Conservation (phyloP, 2,329 filamentous ascomycete species). For the Cercospora janseana region DNA sequence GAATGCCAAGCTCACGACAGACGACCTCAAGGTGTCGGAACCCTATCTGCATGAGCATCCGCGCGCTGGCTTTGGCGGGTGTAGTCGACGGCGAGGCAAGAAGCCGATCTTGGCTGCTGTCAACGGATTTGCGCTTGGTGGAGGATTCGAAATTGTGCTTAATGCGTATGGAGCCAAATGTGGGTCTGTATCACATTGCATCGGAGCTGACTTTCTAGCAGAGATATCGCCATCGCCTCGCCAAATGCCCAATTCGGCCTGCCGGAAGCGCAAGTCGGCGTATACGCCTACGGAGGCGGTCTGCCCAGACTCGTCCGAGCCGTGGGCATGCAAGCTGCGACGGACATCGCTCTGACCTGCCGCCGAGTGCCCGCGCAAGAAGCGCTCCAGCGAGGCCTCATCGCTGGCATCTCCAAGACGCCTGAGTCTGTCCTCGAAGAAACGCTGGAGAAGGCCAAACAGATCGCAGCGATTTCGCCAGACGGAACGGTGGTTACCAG, state of each 20-base stretch:
- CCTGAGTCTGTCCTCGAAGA: conserved; percentile 37
- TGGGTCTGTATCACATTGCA: neutral
- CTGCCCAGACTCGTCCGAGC: conserved; percentile 52
- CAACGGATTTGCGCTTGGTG: conserved; percentile 56
- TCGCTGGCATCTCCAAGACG: conserved; percentile 41
- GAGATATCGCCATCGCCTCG: conserved; percentile 54
- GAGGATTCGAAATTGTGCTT: conserved; percentile 56
- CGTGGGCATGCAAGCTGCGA: conserved; percentile 49
- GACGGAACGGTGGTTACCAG: conserved; percentile 42
- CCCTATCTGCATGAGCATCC: conserved; percentile 26
- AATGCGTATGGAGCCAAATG: conserved; percentile 46
- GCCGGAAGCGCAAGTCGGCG: conserved; percentile 53
- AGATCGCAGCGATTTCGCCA: conserved; percentile 36
- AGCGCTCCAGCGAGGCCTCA: conserved; percentile 41
- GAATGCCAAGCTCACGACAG: conserved; percentile 14
- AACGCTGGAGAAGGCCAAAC: conserved; percentile 36
- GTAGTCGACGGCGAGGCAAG: conserved; percentile 56
- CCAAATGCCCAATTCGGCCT: conserved; percentile 52
- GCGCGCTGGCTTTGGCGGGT: conserved; percentile 51
- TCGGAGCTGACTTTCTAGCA: neutral
- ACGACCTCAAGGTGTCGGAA: conserved; percentile 20
- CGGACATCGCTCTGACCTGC: conserved; percentile 52
- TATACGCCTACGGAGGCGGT: conserved; percentile 53
- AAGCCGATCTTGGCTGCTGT: conserved; percentile 59
- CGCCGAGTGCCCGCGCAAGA: conserved; percentile 47